Percentiles rank a stretch among this genome's conserved stretches.
Conservation (phyloP, 176 grass and related monocot genomes). For the Rhynchospora breviuscula region DNA sequence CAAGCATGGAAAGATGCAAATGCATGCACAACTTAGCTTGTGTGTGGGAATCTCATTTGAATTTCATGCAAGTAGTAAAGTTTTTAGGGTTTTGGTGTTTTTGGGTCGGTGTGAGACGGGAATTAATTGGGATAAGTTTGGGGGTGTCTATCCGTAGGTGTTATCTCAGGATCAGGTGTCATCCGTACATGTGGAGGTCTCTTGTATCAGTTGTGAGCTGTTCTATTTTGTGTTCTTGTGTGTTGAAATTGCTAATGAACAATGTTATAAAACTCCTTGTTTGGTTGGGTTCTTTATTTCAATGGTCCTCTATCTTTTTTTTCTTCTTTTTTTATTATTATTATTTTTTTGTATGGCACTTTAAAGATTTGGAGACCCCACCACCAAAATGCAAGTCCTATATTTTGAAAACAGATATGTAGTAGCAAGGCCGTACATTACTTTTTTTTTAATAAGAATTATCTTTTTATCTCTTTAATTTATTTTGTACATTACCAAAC, state of each 20-base stretch:
- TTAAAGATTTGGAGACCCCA: neutral
- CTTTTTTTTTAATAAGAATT: too few relatives aligned
- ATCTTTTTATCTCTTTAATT: too few relatives aligned
- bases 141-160: neutral
- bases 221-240: slow-evolving; percentile 17
- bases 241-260: neutral
- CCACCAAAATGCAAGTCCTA: too few relatives aligned
- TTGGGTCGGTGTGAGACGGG: neutral
- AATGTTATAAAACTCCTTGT: neutral
- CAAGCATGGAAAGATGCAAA: neutral
- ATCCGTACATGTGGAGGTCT: neutral
- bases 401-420: too few relatives aligned
- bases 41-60: neutral
- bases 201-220: slow-evolving; percentile 8
- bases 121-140: neutral
- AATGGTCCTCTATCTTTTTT: neutral
- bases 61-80: neutral
- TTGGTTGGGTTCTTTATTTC: neutral
- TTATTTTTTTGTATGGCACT: neutral
- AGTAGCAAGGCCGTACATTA: too few relatives aligned
- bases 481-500: too few relatives aligned
- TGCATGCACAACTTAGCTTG: neutral
- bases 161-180: neutral
- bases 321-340: too few relatives aligned
- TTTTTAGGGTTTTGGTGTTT: slow-evolving; percentile 8